A percentile compares a stretch with the other conserved stretches of the same genome.
Evolutionary conservation across 2,329 filamentous ascomycete species (phyloP).

Genomic region (Chaetomium sp.): DNA sequence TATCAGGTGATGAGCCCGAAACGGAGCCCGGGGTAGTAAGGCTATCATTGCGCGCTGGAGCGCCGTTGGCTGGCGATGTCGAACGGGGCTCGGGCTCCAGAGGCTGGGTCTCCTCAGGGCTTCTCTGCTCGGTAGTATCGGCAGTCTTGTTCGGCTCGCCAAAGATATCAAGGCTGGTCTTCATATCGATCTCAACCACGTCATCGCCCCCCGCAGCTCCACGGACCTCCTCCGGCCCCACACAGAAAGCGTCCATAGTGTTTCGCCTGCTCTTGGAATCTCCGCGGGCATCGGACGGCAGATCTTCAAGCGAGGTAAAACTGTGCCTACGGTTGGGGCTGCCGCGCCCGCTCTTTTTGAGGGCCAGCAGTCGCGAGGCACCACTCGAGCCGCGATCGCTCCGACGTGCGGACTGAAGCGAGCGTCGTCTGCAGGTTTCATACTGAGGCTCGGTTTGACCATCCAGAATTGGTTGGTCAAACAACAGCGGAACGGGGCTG

Average conservation of each 20-base stretch:
- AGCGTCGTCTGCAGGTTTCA: slow-evolving; percentile 38
- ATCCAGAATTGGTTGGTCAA: slow-evolving; percentile 36
- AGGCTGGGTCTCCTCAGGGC: background rate
- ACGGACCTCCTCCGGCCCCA: slow-evolving; percentile 3
- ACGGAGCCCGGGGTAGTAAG: background rate
- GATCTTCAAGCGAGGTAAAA: slow-evolving; percentile 19
- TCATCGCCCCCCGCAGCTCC: slow-evolving; percentile 2
- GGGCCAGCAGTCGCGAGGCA: slow-evolving; percentile 24
- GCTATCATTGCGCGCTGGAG: background rate
- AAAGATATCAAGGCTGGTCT: slow-evolving; percentile 42
- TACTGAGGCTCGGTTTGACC: slow-evolving; percentile 34
- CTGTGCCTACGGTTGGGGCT: slow-evolving; percentile 38
- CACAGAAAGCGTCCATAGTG: slow-evolving; percentile 32
- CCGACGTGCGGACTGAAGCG: slow-evolving; percentile 37
- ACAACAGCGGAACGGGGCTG: slow-evolving; percentile 33
- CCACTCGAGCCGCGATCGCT: slow-evolving; percentile 34
- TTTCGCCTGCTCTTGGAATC: slow-evolving; percentile 28
- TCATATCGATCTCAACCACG: slow-evolving; percentile 39
- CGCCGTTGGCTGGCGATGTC: background rate
- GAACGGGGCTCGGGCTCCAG: background rate
- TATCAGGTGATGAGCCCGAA: background rate
- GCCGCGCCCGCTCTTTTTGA: slow-evolving; percentile 23
- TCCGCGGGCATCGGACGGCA: background rate
- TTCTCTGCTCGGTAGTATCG: background rate
- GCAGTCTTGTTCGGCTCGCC: slow-evolving; percentile 27